Percentiles rank a stretch among this genome's conserved stretches.
phyloP scores from a whole-genome alignment of 495 filamentous ascomycete species.

The Aspergillus sclerotioniger region DNA sequence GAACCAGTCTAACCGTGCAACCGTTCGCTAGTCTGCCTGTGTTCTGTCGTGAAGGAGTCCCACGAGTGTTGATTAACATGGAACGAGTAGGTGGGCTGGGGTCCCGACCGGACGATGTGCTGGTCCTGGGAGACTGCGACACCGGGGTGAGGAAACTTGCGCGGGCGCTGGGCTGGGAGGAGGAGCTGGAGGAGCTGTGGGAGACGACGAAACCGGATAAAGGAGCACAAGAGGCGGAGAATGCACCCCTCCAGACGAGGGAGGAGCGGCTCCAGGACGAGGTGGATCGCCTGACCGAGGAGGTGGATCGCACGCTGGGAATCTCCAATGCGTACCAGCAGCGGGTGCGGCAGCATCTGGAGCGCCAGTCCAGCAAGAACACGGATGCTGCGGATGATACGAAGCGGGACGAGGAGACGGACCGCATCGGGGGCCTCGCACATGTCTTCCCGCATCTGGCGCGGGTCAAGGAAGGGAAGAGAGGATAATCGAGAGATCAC shows the following conservation, averaged over 20 bases:
- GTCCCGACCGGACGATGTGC: slow-evolving; percentile 70
- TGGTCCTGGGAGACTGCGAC: slow-evolving; percentile 77
- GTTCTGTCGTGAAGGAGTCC: slow-evolving; percentile 57
- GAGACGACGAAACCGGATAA: slow-evolving; percentile 48
- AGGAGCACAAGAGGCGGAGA: slow-evolving; percentile 32
- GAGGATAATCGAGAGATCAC: not conserved
- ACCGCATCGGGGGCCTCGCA: slow-evolving; percentile 23
- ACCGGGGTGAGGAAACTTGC: slow-evolving; percentile 79
- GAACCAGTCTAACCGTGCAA: slow-evolving; percentile 83
- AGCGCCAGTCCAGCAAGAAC: slow-evolving; percentile 6
- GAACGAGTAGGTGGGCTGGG: slow-evolving; percentile 83
- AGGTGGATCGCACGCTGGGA: slow-evolving; percentile 51
- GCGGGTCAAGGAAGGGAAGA: slow-evolving; percentile 5
- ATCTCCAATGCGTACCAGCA: slow-evolving; percentile 46
- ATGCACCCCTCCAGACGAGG: slow-evolving; percentile 33
- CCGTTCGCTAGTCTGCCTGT: slow-evolving; percentile 83
- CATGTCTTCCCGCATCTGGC: slow-evolving; percentile 50
- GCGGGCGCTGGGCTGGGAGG: slow-evolving; percentile 76
- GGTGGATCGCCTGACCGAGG: slow-evolving; percentile 51
- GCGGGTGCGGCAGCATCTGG: slow-evolving; percentile 39
- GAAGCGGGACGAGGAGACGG: not conserved
- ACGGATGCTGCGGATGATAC: not conserved
- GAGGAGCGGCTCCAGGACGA: slow-evolving; percentile 57
- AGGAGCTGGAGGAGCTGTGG: slow-evolving; percentile 78
- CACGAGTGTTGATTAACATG: slow-evolving; percentile 83